Evolutionary conservation across 192 early-diverging fungal genomes (phyloP).

Genomic region (Blastocladiella britannica): DNA sequence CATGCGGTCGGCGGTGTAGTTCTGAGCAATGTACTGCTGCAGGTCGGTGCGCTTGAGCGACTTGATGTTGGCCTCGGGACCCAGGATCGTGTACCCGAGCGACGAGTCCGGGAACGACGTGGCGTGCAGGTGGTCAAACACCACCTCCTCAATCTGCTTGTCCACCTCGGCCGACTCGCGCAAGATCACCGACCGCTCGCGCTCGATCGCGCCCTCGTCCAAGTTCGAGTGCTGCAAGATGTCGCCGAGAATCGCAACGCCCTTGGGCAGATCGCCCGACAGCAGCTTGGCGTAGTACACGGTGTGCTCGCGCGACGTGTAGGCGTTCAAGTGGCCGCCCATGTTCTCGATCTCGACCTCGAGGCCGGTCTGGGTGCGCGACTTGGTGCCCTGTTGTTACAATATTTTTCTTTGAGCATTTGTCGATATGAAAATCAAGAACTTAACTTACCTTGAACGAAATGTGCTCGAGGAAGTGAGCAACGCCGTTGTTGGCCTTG

Average conservation of each 20-base stretch:
- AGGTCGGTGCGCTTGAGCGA: conserved; percentile 71
- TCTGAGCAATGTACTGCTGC: conserved; percentile 66
- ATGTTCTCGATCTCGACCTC: conserved; percentile 96
- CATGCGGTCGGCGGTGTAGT: conserved; percentile 96
- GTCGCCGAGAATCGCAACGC: conserved; percentile 88
- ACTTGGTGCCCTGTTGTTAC: conserved; percentile 48
- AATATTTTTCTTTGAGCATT: not conserved
- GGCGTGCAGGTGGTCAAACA: conserved; percentile 95
- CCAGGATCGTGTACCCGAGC: conserved; percentile 82
- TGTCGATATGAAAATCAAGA: not conserved
- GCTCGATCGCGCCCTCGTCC: conserved; percentile 65
- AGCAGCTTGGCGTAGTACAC: conserved; percentile 95
- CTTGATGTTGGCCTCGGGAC: conserved; percentile 83
- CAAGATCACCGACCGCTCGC: conserved; percentile 92
- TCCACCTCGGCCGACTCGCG: conserved; percentile 81
- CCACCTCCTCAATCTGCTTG: conserved; percentile 94
- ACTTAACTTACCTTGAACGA: conserved; percentile 68
- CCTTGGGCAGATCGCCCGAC: conserved; percentile 57
- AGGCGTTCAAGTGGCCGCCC: conserved; percentile 94
- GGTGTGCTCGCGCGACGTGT: conserved; percentile 96
- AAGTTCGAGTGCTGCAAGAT: conserved; percentile 84
- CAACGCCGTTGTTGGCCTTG: conserved; percentile 72
- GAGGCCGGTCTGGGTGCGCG: conserved; percentile 68
- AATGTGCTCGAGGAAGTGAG: conserved; percentile 98
- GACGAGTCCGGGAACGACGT: conserved; percentile 73